Evolutionary conservation across 2,329 filamentous ascomycete genomes (phyloP).

Genomic region (Dryadomyces sulphureus): DNA sequence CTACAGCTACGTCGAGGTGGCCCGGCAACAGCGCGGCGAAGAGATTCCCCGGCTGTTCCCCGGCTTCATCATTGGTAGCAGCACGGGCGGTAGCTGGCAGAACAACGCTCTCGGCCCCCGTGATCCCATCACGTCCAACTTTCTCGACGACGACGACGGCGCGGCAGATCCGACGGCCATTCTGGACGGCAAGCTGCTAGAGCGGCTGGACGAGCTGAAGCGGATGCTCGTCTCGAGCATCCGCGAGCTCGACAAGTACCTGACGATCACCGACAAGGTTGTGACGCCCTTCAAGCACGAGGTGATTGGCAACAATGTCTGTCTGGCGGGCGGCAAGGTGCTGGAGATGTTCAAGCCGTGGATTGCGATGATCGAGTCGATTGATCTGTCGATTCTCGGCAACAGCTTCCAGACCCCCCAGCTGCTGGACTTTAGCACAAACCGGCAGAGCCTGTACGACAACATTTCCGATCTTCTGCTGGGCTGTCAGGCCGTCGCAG

Average conservation of each 20-base stretch:
- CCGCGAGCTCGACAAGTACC: slow-evolving; percentile 71
- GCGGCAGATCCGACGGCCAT: slow-evolving; percentile 54
- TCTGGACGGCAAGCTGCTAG: slow-evolving; percentile 64
- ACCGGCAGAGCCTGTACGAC: slow-evolving; percentile 91
- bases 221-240: slow-evolving; percentile 74
- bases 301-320: slow-evolving; percentile 68
- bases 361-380: slow-evolving; percentile 79
- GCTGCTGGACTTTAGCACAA: slow-evolving; percentile 69
- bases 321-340: slow-evolving; percentile 61
- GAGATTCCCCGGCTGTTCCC: slow-evolving; percentile 86
- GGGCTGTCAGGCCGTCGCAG: slow-evolving; percentile 80
- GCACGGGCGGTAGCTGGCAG: slow-evolving; percentile 76
- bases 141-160: slow-evolving; percentile 70
- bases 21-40: slow-evolving; percentile 81
- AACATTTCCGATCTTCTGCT: slow-evolving; percentile 79
- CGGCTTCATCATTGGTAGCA: slow-evolving; percentile 81
- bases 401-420: slow-evolving; percentile 73
- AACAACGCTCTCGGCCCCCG: slow-evolving; percentile 50
- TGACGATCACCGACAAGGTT: slow-evolving; percentile 65
- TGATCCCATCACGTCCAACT: slow-evolving; percentile 65
- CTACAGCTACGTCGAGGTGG: slow-evolving; percentile 91
- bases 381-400: slow-evolving; percentile 69
- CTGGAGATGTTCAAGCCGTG: slow-evolving; percentile 83
- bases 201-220: slow-evolving; percentile 74
- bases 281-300: slow-evolving; percentile 67